These are phyloP conservation scores for Sarcomyxa edulis DNA, from an alignment of 768 basidiomycete species.

Conservation along the genomic window DNA sequence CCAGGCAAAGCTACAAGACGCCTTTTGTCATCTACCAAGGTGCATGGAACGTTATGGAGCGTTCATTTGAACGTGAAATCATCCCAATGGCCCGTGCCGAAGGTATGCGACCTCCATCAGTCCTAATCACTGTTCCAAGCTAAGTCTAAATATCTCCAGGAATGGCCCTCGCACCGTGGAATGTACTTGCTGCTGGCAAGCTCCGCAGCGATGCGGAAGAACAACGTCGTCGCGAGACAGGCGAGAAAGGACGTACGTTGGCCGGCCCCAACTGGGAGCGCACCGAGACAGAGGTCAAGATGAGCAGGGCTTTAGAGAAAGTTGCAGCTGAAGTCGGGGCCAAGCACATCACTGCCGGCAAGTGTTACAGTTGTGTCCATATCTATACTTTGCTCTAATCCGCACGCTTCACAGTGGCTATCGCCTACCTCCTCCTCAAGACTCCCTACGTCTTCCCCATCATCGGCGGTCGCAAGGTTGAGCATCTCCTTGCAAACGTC, in stretches of 20 bases:
- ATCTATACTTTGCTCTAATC: neutral
- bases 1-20: constrained; percentile 38
- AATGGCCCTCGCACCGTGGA: constrained; percentile 30
- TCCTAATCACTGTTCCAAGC: constrained; percentile 21
- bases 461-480: constrained; percentile 43
- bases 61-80: constrained; percentile 50
- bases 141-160: no score
- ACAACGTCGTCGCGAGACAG: constrained; percentile 16
- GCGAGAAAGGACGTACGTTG: constrained; percentile 34
- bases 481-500: constrained; percentile 44
- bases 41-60: constrained; percentile 33
- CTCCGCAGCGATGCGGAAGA: constrained; percentile 50
- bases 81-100: constrained; percentile 38
- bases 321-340: constrained; percentile 46
- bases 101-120: no score
- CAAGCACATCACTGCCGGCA: constrained; percentile 41
- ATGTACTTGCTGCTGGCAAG: constrained; percentile 33
- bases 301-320: constrained; percentile 41
- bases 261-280: constrained; percentile 35
- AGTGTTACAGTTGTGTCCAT: constrained; percentile 8
- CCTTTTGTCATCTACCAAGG: constrained; percentile 55
- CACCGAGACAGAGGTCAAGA: constrained; percentile 34
- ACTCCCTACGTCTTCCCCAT: constrained; percentile 47
- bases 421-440: constrained; percentile 52
- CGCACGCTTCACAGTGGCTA: constrained; percentile 28